Evolutionary conservation across 352 stramenopile species (phyloP).

Genomic region (Phytophthora sojae): DNA sequence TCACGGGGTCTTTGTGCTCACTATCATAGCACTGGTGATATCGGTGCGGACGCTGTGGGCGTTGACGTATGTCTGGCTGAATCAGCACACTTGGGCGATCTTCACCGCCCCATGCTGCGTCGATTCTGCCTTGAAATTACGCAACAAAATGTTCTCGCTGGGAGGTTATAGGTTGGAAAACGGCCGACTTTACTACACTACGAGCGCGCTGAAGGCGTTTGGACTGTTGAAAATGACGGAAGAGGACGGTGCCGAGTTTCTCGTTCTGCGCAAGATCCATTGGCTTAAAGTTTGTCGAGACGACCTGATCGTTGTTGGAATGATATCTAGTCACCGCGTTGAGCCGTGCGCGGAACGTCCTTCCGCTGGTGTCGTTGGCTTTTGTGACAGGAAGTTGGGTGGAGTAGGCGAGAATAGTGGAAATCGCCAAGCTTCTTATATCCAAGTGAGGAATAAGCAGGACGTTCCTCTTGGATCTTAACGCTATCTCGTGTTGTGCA

Average conservation of each 20-base stretch:
- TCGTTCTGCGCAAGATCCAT: slow-evolving; percentile 26
- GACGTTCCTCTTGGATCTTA: too few relatives aligned
- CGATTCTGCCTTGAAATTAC: slow-evolving; percentile 16
- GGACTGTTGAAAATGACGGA: slow-evolving; percentile 19
- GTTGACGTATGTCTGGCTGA: slow-evolving; percentile 20
- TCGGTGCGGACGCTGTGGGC: slow-evolving; percentile 15
- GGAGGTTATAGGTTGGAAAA: slow-evolving; percentile 20
- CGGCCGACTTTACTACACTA: slow-evolving; percentile 19
- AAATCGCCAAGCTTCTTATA: neutral
- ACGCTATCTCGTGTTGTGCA: too few relatives aligned
- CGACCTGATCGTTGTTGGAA: slow-evolving; percentile 17
- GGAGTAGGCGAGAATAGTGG: neutral
- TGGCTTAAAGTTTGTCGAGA: slow-evolving; percentile 18
- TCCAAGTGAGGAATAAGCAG: slow-evolving; percentile 4
- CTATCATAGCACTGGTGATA: slow-evolving; percentile 7
- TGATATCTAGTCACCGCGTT: slow-evolving; percentile 7
- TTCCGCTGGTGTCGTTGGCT: slow-evolving; percentile 5
- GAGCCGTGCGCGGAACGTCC: slow-evolving; percentile 6
- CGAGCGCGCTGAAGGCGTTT: slow-evolving; percentile 24
- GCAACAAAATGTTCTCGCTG: slow-evolving; percentile 29
- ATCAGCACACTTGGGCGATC: slow-evolving; percentile 9
- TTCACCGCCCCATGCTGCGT: slow-evolving; percentile 24
- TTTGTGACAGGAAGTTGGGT: slow-evolving; percentile 9
- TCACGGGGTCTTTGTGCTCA: slow-evolving; percentile 19
- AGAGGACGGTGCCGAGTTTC: slow-evolving; percentile 14